These are phyloP conservation scores for Pleurozium schreberi DNA, from an alignment of 225 moss, liverwort and hornwort genomes.

Conservation along the genomic window DNA sequence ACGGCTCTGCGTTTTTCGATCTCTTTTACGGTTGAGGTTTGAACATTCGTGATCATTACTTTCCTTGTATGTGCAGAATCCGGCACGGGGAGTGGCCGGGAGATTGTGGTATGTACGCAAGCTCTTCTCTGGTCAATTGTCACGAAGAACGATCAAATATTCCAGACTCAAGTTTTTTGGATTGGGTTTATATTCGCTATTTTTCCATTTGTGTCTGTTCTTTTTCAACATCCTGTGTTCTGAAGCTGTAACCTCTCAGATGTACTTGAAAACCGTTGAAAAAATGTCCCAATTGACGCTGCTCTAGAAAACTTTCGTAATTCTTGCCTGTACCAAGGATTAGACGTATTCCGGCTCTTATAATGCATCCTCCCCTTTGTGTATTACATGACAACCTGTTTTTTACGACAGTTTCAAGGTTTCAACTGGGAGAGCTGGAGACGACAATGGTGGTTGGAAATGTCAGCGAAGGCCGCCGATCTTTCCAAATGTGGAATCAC, in stretches of 20 bases:
- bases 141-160: not conserved
- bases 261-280: not conserved
- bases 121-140: not conserved
- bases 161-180: not conserved
- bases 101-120: conserved; percentile 55
- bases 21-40: not conserved
- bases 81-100: conserved; percentile 64
- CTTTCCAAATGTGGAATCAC: conserved; percentile 74
- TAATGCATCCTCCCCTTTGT: not conserved
- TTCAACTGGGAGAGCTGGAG: conserved; percentile 94
- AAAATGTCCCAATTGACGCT: not conserved
- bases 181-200: not conserved
- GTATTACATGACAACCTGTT: not conserved
- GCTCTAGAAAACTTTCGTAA: not conserved
- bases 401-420: conserved; percentile 62
- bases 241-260: not conserved
- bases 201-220: too few species aligned
- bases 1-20: not conserved
- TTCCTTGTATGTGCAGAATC: conserved; percentile 37
- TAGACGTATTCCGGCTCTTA: not conserved
- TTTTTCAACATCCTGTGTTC: not conserved
- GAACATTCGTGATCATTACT: not conserved
- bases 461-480: conserved; percentile 64
- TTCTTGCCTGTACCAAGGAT: not conserved
- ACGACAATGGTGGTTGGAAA: conserved; percentile 74